Evolutionary conservation across 129 eudicot genomes (phyloP), one percentile per base, ranked within the genome.

Genomic region (Tanacetum coccineum): DNA sequence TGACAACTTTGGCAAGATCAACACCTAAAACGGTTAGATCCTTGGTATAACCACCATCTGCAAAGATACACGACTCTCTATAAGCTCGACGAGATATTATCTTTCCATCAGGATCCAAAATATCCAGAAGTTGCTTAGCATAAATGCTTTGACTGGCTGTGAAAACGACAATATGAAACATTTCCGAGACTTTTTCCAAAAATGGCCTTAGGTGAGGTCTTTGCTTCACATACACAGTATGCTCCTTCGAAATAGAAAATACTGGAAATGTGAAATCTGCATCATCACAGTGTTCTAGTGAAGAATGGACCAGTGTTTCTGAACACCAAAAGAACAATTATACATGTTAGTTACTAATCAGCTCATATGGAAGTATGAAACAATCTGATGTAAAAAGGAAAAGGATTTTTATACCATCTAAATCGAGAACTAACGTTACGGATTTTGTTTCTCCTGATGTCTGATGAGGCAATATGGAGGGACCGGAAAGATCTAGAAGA

Each of bases 61-160:
- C 68, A 72, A 89, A 87, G 28, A 78, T 84, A 84, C 99, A 94
- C 8, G 99, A 89, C 66, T 94, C 99, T 52, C 99, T 87, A 72
- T 94, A 94, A 21, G 97, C 99, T 66, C 97, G 78, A 19, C 78
- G 83, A 55, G 97, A 87, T 20, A 94, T 84, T 59, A 94, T 66
- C 62, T 83, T 85, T 62, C 95, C 88, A 48, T 89, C 84, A 55
- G 99, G 97, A 81, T 94, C 99, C 77, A 94, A 53, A 39, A 89
- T 87, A 54, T 94, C 91, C 46, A 94, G 69, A 73, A 94, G 97
- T 64, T 89, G 88, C 52, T 87, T 78, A 4, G 99, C 99, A 67
- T 94, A 94, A 56, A 87, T 83, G 81, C 99, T 94, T 59, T 89
- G 95, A 78, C 99, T 94, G 59, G 99, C 99, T 15, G 99, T 94